A percentile compares a stretch with the other conserved stretches of the same genome.
These are phyloP conservation scores for Penicillium simplicissimum DNA, from an alignment of 495 filamentous ascomycete genomes.

Conservation along the genomic window DNA sequence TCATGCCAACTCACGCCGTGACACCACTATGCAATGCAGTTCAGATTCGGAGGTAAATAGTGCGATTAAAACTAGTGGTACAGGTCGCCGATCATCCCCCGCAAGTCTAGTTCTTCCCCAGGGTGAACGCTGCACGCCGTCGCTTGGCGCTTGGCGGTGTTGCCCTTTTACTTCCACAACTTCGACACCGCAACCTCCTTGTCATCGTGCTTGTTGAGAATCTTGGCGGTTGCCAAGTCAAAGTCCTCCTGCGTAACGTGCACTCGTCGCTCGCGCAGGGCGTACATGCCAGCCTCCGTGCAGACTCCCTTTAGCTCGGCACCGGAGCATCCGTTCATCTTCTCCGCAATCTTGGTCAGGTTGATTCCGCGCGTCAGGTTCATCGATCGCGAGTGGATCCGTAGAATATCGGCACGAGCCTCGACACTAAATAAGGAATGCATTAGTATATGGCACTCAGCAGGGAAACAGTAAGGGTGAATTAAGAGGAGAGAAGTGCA, in stretches of 20 bases:
- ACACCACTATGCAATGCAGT: constrained; percentile 11
- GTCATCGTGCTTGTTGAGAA: constrained; percentile 99
- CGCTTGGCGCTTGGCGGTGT: constrained; percentile 1
- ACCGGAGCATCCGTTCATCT: constrained; percentile 98
- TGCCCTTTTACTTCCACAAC: constrained; percentile 72
- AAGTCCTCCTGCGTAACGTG: constrained; percentile 99
- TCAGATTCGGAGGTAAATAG: constrained; percentile 10
- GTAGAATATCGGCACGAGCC: constrained; percentile 93
- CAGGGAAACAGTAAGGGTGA: neutral
- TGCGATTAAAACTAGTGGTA: constrained; percentile 30
- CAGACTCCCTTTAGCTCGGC: constrained; percentile 97
- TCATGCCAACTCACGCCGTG: constrained; percentile 8
- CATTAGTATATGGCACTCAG: constrained; percentile 20
- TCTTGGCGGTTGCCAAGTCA: constrained; percentile 97
- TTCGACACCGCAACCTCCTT: constrained; percentile 91
- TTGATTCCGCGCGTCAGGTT: constrained; percentile 98
- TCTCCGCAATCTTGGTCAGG: constrained; percentile 96
- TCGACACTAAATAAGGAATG: constrained; percentile 60
- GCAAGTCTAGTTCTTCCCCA: neutral
- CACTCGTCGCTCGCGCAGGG: constrained; percentile 88
- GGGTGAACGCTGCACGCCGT: constrained; percentile 4
- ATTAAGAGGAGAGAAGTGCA: neutral
- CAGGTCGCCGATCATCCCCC: constrained; percentile 24
- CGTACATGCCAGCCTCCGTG: constrained; percentile 97
- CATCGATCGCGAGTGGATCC: constrained; percentile 96